These are phyloP conservation scores for Chloropicon primus DNA, from an alignment of 139 green algal species.

Conservation along the genomic window DNA sequence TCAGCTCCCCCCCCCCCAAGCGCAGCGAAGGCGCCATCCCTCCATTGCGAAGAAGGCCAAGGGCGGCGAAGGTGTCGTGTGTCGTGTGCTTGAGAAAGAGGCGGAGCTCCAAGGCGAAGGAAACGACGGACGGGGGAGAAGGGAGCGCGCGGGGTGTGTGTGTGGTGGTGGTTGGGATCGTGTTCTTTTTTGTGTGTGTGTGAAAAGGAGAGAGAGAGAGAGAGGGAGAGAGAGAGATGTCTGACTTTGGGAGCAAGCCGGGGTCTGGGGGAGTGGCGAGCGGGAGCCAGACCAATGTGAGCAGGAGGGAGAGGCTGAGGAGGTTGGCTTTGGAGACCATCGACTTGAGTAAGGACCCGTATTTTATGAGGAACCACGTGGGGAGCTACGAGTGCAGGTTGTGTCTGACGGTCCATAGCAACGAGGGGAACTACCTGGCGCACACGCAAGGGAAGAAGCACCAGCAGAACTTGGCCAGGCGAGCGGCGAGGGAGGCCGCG, in stretches of 20 bases:
- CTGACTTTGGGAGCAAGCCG: neutral
- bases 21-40: too few relatives aligned
- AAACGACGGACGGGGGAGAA: too few relatives aligned
- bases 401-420: constrained; percentile 96
- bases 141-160: too few relatives aligned
- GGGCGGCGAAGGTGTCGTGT: too few relatives aligned
- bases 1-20: too few relatives aligned
- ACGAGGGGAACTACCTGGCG: constrained; percentile 97
- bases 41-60: too few relatives aligned
- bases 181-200: too few relatives aligned
- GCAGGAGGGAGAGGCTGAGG: constrained; percentile 83
- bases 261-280: neutral
- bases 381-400: constrained; percentile 91
- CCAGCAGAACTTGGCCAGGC: constrained; percentile 97
- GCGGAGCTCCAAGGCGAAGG: too few relatives aligned
- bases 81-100: too few relatives aligned
- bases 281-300: constrained; percentile 25
- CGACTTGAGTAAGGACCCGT: constrained; percentile 94
- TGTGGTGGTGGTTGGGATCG: too few relatives aligned
- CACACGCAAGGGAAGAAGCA: constrained; percentile 97
- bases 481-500: constrained; percentile 79
- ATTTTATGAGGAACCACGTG: constrained; percentile 96
- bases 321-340: constrained; percentile 95
- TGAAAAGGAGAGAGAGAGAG: too few relatives aligned
- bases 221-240: neutral